Percentiles rank a stretch among this genome's conserved stretches.
Conservation (phyloP, 2,329 filamentous ascomycete species). For the Penicillium aurantiogriseum region DNA sequence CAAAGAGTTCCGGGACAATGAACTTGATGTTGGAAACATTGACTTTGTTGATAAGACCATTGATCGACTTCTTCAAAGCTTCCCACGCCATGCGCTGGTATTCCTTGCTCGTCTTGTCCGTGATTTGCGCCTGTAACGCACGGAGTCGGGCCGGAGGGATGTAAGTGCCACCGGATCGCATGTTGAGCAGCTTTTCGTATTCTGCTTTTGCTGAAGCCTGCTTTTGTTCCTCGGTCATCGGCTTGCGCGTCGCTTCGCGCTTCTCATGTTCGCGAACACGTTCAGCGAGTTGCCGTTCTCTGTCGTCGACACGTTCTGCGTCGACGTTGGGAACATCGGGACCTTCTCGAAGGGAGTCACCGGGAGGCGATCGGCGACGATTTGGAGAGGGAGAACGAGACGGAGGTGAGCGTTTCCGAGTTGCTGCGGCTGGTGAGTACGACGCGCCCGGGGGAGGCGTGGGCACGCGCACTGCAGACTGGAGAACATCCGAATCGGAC, state of each 20-base stretch:
- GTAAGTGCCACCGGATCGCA: slow-evolving; percentile 94
- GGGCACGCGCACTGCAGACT: slow-evolving; percentile 59
- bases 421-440: slow-evolving; percentile 49
- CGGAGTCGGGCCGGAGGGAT: slow-evolving; percentile 88
- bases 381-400: slow-evolving; percentile 55
- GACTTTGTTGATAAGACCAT: slow-evolving; percentile 98
- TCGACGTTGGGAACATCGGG: slow-evolving; percentile 50
- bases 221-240: slow-evolving; percentile 74
- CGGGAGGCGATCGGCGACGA: slow-evolving; percentile 50
- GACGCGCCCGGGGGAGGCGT: slow-evolving; percentile 53
- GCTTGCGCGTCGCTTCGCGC: slow-evolving; percentile 49
- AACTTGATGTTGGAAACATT: slow-evolving; percentile 97
- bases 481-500: slow-evolving; percentile 49
- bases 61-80: slow-evolving; percentile 97
- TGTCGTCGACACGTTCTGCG: slow-evolving; percentile 49
- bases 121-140: slow-evolving; percentile 93
- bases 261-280: slow-evolving; percentile 54
- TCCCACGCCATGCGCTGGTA: slow-evolving; percentile 99
- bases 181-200: slow-evolving; percentile 86
- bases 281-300: slow-evolving; percentile 53
- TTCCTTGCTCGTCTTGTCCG: slow-evolving; percentile 92
- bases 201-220: slow-evolving; percentile 86
- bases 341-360: slow-evolving; percentile 34
- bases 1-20: slow-evolving; percentile 93
- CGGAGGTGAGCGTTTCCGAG: slow-evolving; percentile 58